Base-by-base conservation (phyloP, 352 stramenopile species). In the Pythium dissotocum region DNA sequence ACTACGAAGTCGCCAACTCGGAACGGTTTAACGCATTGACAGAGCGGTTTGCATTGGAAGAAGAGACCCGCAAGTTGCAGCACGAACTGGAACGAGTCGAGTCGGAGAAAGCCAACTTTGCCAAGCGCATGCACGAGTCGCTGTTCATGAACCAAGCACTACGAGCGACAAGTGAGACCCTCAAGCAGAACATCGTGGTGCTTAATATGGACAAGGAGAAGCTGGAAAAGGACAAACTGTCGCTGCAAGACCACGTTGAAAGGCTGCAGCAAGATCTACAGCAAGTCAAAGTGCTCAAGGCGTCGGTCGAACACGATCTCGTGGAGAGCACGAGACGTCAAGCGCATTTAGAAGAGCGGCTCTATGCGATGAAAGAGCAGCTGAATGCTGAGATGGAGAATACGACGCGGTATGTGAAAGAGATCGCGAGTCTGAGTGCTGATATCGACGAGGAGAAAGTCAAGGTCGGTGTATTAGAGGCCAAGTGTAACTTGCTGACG, bases 71-170 rank as follows among this genome's bases (percentile, higher is more conserved):
- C 4, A 88, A 85, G 49, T 32, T 91, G 28, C 73, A 87, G 12
- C 40, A 16, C 21, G 76, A 89, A 59, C 51, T 88, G 6, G 82
- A 91, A 16, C 75, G 76, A 0, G 44, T 89, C 0, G 79, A 91
- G 32, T 53, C 56, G 0, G 85, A 94, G 33, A 90, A 92, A 35
- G 49, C 75, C 0, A 83, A 80, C n/a, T 82, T 78, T 30, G 79
- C 82, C 2, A 87, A 82, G 51, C 73, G 86, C 21, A 87, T 91
- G 76, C 81, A 91, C 46, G 86, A 94, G 38, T 84, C 80, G 0
- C 58, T 91, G 8, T 89, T 90, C 51, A 90, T 91, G 85, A 91
- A 93, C 40, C 79, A 93, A 40, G 82, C 82, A 2, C 66, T 91
- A 16, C 81, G 83, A 12, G 72, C 82, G 2, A 83, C 74, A 14